Conservation (phyloP, 129 eudicot species). For the Sambucus nigra region DNA sequence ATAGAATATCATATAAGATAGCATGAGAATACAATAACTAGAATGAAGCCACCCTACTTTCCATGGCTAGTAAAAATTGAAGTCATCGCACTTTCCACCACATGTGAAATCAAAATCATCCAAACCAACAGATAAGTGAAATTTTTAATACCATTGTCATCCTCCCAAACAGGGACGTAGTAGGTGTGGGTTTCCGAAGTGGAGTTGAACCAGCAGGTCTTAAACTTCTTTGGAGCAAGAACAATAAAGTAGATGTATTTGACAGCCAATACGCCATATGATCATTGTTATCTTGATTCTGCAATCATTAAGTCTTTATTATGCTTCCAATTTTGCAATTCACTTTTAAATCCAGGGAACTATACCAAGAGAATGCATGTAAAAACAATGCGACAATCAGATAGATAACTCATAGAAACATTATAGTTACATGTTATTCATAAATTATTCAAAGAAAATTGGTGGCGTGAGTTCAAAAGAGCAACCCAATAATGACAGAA, state of each 20-base stretch:
- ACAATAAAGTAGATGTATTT: conserved; percentile 61
- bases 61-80: background rate
- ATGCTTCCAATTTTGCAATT: conserved; percentile 9
- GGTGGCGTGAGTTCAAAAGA: no score
- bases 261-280: conserved; percentile 82
- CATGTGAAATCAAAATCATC: background rate
- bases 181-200: conserved; percentile 45
- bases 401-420: background rate
- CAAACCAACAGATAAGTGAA: background rate
- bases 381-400: background rate
- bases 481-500: no score
- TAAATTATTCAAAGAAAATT: background rate
- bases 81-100: background rate
- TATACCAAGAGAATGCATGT: background rate
- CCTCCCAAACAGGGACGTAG: conserved; percentile 81
- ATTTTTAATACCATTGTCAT: conserved; percentile 53
- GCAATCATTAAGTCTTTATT: conserved; percentile 16
- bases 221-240: conserved; percentile 59
- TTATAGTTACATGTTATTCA: background rate
- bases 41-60: background rate
- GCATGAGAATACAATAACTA: background rate
- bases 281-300: conserved; percentile 68
- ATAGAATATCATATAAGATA: background rate
- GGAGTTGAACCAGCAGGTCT: conserved; percentile 47
- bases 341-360: no score